A percentile compares a stretch with the other conserved stretches of the same genome.
phyloP scores from a whole-genome alignment of 768 basidiomycete species.

The Xanthoconium stramineum region DNA sequence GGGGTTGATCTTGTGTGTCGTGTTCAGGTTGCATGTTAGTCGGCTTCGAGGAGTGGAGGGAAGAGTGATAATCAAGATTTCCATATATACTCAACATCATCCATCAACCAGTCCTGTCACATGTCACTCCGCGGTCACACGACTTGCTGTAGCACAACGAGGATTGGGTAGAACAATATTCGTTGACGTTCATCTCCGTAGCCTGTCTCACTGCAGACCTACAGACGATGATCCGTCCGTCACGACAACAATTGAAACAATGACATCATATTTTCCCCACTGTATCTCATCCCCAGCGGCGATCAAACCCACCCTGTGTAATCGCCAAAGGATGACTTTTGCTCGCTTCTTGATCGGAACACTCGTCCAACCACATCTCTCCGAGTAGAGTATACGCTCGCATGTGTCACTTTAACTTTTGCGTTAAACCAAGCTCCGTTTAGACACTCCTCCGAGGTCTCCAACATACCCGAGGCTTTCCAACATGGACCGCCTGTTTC shows the following conservation, averaged over 20 bases:
- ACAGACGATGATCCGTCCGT: conserved; percentile 17
- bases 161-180: no score
- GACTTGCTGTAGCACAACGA: conserved; percentile 4
- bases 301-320: conserved; percentile 4
- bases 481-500: no score
- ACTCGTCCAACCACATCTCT: neutral
- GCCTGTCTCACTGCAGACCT: neutral
- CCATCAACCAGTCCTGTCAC: neutral
- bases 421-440: no score
- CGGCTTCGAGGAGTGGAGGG: conserved; percentile 17
- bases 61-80: conserved; percentile 33
- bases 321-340: neutral
- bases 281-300: neutral
- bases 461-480: neutral
- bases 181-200: neutral
- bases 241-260: conserved; percentile 1
- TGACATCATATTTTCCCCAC: conserved; percentile 12
- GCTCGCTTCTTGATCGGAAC: neutral
- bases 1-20: neutral
- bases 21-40: conserved; percentile 23
- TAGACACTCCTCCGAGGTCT: neutral
- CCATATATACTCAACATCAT: conserved; percentile 29
- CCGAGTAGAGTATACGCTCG: no score
- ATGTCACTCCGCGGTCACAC: conserved; percentile 2
- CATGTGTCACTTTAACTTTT: no score